A percentile compares a stretch with the other conserved stretches of the same genome.
These are phyloP conservation scores for Hyaloscypha hepaticicola DNA, from an alignment of 495 filamentous ascomycete genomes.

Conservation along the genomic window DNA sequence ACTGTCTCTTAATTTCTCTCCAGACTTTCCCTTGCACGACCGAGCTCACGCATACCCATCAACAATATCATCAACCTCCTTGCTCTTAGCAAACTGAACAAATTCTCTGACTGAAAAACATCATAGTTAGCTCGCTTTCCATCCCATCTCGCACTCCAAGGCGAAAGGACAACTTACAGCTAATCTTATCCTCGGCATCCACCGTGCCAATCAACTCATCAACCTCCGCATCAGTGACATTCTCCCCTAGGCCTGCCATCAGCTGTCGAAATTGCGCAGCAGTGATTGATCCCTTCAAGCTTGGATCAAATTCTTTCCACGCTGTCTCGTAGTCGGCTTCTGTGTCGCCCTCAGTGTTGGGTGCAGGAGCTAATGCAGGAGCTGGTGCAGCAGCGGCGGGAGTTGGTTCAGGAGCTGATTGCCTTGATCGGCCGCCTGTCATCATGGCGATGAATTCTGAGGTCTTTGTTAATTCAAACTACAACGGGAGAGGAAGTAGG, in stretches of 20 bases:
- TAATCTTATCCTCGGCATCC: slow-evolving; percentile 36
- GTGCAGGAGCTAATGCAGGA: not conserved
- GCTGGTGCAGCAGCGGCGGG: slow-evolving; percentile 24
- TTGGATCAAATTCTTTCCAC: slow-evolving; percentile 34
- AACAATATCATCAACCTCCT: slow-evolving; percentile 33
- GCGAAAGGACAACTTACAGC: slow-evolving; percentile 27
- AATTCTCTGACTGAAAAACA: slow-evolving; percentile 32
- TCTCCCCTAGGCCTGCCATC: slow-evolving; percentile 32
- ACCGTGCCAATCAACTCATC: slow-evolving; percentile 34
- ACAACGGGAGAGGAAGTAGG: not conserved
- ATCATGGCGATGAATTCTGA: slow-evolving; percentile 41
- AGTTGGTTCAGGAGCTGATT: not conserved
- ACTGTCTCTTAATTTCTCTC: not conserved
- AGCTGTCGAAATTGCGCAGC: slow-evolving; percentile 35
- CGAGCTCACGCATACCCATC: slow-evolving; percentile 30
- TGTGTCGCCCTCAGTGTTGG: not conserved
- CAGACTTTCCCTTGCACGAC: not conserved
- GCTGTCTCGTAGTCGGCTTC: slow-evolving; percentile 31
- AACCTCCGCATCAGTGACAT: slow-evolving; percentile 33
- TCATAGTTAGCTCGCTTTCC: slow-evolving; percentile 11
- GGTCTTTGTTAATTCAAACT: not conserved
- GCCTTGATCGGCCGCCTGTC: slow-evolving; percentile 33
- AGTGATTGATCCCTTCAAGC: slow-evolving; percentile 33
- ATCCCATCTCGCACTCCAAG: not conserved
- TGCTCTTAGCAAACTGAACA: slow-evolving; percentile 33